Conservation (phyloP, 2,329 filamentous ascomycete species). For the Monilinia polystroma region DNA sequence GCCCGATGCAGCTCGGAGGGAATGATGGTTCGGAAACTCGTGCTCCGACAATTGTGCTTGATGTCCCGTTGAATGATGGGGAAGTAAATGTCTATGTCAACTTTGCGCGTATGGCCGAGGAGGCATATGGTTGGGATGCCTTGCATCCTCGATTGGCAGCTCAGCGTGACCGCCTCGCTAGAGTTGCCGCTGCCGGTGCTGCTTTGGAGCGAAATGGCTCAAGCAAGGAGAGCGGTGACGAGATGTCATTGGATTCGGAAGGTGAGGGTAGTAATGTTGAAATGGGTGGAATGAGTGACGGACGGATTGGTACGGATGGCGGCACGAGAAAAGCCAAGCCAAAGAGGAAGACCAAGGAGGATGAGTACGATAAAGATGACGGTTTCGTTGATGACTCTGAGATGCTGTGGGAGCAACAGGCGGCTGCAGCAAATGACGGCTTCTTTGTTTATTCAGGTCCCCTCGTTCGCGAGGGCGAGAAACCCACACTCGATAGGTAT, state of each 20-base stretch:
- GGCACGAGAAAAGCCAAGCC: slow-evolving; percentile 60
- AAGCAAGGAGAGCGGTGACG: slow-evolving; percentile 68
- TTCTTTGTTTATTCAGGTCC: slow-evolving; percentile 98
- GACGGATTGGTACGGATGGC: slow-evolving; percentile 59
- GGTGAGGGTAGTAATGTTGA: slow-evolving; percentile 85
- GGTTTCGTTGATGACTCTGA: slow-evolving; percentile 93
- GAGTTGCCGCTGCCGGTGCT: slow-evolving; percentile 84
- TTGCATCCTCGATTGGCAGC: slow-evolving; percentile 88
- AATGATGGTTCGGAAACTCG: slow-evolving; percentile 55
- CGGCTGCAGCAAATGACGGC: slow-evolving; percentile 88
- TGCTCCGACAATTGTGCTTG: slow-evolving; percentile 78
- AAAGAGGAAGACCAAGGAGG: slow-evolving; percentile 75
- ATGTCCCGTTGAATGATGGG: slow-evolving; percentile 71
- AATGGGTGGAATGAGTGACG: slow-evolving; percentile 67
- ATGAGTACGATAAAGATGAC: slow-evolving; percentile 81
- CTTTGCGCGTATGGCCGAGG: slow-evolving; percentile 89
- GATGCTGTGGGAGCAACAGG: slow-evolving; percentile 91
- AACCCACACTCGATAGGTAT: slow-evolving; percentile 57
- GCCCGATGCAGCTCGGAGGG: slow-evolving; percentile 59
- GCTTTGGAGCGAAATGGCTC: slow-evolving; percentile 76
- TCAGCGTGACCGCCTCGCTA: slow-evolving; percentile 80
- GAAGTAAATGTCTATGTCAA: slow-evolving; percentile 91
- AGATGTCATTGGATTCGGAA: slow-evolving; percentile 74
- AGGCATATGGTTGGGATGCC: slow-evolving; percentile 91
- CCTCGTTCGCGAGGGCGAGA: slow-evolving; percentile 82